These are phyloP conservation scores for Pleodorina starrii DNA, from an alignment of 139 green algal species.

Conservation along the genomic window DNA sequence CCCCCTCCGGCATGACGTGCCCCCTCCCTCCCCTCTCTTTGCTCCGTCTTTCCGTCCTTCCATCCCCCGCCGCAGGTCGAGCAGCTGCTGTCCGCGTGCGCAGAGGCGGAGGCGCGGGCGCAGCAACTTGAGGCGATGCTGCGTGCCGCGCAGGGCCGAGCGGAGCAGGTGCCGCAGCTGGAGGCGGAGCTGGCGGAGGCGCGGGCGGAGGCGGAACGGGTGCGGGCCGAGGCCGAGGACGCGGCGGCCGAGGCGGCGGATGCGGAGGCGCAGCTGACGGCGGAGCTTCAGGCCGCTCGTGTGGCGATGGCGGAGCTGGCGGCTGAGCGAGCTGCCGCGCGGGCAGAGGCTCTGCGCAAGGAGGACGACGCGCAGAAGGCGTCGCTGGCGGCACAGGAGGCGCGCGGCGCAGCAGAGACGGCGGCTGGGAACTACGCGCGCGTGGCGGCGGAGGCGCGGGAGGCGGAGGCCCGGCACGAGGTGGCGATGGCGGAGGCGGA, in stretches of 20 bases:
- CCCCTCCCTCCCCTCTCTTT: background rate
- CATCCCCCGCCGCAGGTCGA: background rate
- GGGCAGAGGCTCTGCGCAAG: background rate
- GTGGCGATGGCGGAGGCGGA: slow-evolving; percentile 2
- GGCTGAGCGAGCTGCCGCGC: slow-evolving; percentile 9
- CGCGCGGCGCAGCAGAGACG: background rate
- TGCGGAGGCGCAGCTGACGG: background rate
- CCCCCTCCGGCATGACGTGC: background rate
- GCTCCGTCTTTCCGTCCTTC: background rate
- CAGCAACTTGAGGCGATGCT: slow-evolving; percentile 10
- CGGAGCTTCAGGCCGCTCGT: slow-evolving; percentile 11
- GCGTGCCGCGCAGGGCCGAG: background rate
- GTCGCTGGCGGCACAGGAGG: background rate
- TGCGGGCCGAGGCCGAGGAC: background rate
- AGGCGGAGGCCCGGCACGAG: slow-evolving; percentile 7
- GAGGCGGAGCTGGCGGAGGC: background rate
- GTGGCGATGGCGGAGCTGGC: slow-evolving; percentile 29
- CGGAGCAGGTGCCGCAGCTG: background rate
- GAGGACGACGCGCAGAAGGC: slow-evolving; percentile 16
- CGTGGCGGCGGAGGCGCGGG: background rate
- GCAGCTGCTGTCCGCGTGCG: background rate
- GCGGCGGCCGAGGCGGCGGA: background rate
- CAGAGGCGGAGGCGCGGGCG: background rate
- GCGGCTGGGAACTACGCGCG: background rate
- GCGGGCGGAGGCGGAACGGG: no score